Evolutionary conservation across 257 asterid species (phyloP), one percentile per base, ranked within the genome.

Genomic region (Rhazya stricta): DNA sequence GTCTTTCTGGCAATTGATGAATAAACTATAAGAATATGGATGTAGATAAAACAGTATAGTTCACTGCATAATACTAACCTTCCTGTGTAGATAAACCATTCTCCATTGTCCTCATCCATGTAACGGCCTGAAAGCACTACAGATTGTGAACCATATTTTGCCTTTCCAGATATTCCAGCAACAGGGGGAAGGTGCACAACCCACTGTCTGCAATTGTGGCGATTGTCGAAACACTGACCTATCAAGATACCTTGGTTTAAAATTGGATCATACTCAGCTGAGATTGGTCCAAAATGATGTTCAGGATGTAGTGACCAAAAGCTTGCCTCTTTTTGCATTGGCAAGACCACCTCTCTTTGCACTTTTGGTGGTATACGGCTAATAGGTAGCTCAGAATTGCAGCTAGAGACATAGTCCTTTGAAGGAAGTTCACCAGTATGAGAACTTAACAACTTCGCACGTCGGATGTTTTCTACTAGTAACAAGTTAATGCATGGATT

Each of bases 61-160:
- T 48, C 45, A 3, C 45, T 30, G 60, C 19, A 79, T 37, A 57
- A 53, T 32, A 78, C 79, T 56, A 66, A 91, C 97, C 94, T 88
- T 87, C 97, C 96, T 3, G 94, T 90, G 82, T 94, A 94, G 83
- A 94, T 82, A 74, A 90, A 89, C 97, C 98, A 90, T 88, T 91
- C 96, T 58, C 96, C 96, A 76, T 89, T 87, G 79, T 94, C 98
- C 79, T 94, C 94, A 54, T 94, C 98, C 83, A 89, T 90, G 39
- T 91, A 94, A 61, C 98, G 96, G 42, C 98, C 98, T 3, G 98
- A 94, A 68, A 94, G 88, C 27, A 89, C 97, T 6, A 90, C 84
- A 6, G 97, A 94, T 79, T 81, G 92, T 18, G 95, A 83, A 42
- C 96, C 96, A 78, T 83, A 77, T 62, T 79, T 75, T 72, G 89